These are phyloP conservation scores for Didymosphaeria variabile DNA, from an alignment of 2,329 filamentous ascomycete species.

Conservation along the genomic window DNA sequence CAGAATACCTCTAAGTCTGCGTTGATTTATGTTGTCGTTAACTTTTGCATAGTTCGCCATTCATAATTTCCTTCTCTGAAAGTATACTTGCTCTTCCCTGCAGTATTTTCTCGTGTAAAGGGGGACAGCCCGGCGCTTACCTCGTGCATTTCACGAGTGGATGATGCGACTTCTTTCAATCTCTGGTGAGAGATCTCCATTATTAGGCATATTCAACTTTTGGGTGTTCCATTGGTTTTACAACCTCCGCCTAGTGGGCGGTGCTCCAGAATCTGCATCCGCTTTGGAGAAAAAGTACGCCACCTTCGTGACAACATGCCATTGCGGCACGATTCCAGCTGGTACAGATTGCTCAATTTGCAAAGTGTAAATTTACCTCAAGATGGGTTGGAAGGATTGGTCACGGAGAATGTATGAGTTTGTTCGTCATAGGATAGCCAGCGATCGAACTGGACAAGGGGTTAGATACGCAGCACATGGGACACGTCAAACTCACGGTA, in stretches of 20 bases:
- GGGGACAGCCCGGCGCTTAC: neutral
- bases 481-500: slow-evolving; percentile 31
- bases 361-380: slow-evolving; percentile 8
- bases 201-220: neutral
- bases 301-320: neutral
- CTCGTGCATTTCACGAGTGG: neutral
- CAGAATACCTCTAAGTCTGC: neutral
- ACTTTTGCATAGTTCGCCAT: neutral
- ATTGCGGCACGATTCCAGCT: neutral
- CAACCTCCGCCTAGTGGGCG: neutral
- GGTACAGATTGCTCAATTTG: neutral
- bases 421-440: slow-evolving; percentile 42
- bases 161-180: neutral
- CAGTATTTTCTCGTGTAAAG: neutral
- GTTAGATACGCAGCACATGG: slow-evolving; percentile 21
- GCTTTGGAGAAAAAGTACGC: neutral
- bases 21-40: neutral
- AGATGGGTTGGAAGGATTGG: slow-evolving; percentile 16
- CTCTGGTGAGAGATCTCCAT: neutral
- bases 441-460: slow-evolving; percentile 29
- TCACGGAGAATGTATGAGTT: slow-evolving; percentile 39
- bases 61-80: neutral
- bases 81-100: neutral
- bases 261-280: neutral
- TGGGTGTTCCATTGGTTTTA: neutral